Percentiles rank a stretch among this genome's conserved stretches.
Evolutionary conservation across 73 alveolate species (phyloP).

Genomic region (Paramecium bursaria): DNA sequence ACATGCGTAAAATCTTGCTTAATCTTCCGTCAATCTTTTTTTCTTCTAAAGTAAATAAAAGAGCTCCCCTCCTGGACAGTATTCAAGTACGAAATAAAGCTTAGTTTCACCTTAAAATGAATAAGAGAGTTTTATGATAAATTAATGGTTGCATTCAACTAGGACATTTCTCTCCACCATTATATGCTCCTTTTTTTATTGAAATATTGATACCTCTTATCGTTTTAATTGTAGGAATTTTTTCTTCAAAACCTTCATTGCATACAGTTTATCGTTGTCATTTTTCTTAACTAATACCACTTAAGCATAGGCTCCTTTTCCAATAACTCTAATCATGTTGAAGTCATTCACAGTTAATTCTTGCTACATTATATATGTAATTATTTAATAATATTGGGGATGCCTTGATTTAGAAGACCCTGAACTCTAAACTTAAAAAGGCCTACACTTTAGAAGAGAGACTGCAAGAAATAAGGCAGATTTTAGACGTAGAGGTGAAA

Average conservation of each 20-base stretch:
- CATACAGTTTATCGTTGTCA: conserved; percentile 78
- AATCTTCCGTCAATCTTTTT: conserved; percentile 79
- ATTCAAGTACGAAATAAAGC: conserved; percentile 90
- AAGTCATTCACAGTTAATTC: conserved; percentile 73
- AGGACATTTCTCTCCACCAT: conserved; percentile 88
- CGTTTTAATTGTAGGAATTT: conserved; percentile 61
- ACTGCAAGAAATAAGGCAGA: no score
- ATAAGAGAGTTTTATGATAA: conserved; percentile 82
- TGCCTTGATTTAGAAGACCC: no score
- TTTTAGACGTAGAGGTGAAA: no score
- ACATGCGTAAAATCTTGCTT: not conserved
- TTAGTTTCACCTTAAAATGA: conserved; percentile 88
- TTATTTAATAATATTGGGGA: no score
- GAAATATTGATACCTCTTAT: conserved; percentile 45
- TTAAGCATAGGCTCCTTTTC: conserved; percentile 89
- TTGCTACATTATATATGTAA: no score
- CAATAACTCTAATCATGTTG: conserved; percentile 76
- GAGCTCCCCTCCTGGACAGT: conserved; percentile 94
- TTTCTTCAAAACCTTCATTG: conserved; percentile 92
- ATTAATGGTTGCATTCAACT: conserved; percentile 81
- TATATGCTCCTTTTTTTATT: conserved; percentile 64
- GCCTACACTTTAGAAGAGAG: no score
- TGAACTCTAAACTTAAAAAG: no score
- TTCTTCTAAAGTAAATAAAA: conserved; percentile 79
- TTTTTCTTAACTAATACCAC: conserved; percentile 82